Evolutionary conservation across 345 rosid species (phyloP).

Genomic region (Camelina laxa): DNA sequence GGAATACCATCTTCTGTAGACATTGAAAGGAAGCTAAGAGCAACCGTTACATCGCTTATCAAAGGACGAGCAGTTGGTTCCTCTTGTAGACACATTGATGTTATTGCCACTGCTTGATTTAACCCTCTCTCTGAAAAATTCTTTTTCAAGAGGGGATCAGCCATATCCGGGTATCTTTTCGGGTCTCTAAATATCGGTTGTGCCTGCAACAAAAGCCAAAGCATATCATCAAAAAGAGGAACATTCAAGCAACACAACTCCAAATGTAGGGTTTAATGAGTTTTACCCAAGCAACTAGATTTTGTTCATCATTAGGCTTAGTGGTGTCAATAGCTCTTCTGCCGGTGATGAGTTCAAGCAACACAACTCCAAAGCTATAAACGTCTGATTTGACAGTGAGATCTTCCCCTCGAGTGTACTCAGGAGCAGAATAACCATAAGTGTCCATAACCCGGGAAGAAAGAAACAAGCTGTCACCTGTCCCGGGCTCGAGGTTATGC

Average conservation of each 20-base stretch:
- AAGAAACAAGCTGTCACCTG: constrained; percentile 47
- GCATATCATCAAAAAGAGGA: constrained; percentile 3
- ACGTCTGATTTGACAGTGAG: constrained; percentile 72
- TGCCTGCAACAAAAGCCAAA: constrained; percentile 53
- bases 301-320: constrained; percentile 62
- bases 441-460: constrained; percentile 67
- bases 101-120: constrained; percentile 84
- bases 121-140: constrained; percentile 67
- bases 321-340: constrained; percentile 69
- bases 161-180: constrained; percentile 69
- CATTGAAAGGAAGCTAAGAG: constrained; percentile 69
- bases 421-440: constrained; percentile 76
- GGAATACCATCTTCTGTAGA: constrained; percentile 45
- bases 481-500: constrained; percentile 50
- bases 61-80: constrained; percentile 77
- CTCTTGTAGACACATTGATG: constrained; percentile 90
- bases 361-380: constrained; percentile 72
- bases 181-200: constrained; percentile 73
- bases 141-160: constrained; percentile 65
- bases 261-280: not conserved
- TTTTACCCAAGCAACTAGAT: constrained; percentile 81
- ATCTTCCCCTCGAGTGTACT: constrained; percentile 55
- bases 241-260: too few species aligned
- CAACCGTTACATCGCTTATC: constrained; percentile 74
- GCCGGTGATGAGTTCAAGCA: constrained; percentile 74